These are phyloP conservation scores for Spiraea crenata DNA, from an alignment of 331 rosid species.

Conservation along the genomic window DNA sequence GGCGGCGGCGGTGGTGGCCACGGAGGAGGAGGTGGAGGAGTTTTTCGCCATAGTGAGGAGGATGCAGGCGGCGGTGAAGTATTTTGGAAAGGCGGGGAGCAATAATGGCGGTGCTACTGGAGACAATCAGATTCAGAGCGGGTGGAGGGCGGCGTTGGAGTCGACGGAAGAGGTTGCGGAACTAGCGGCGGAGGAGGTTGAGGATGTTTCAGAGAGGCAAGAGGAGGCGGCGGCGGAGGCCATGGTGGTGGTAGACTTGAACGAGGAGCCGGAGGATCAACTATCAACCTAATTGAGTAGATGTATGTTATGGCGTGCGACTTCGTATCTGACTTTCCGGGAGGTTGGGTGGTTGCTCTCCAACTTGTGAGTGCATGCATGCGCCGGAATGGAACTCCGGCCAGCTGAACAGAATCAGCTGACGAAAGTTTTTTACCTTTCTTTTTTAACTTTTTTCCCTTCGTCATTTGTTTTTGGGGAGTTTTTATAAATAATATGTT, in stretches of 20 bases:
- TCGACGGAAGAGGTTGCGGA: slow-evolving; percentile 18
- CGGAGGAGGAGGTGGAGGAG: slow-evolving; percentile 77
- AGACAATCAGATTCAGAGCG: slow-evolving; percentile 18
- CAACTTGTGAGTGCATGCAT: background rate
- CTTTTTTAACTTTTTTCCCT: too few relatives aligned
- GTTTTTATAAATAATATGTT: background rate
- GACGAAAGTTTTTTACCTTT: background rate
- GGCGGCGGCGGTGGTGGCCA: slow-evolving; percentile 23
- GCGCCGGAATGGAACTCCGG: slow-evolving; percentile 14
- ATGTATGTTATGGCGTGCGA: background rate
- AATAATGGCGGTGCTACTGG: background rate
- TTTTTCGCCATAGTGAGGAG: slow-evolving; percentile 64
- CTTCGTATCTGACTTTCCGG: slow-evolving; percentile 1
- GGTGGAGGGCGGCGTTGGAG: slow-evolving; percentile 49
- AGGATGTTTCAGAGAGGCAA: background rate
- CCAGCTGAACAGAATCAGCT: background rate
- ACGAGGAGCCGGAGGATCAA: background rate
- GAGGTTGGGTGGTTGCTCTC: background rate
- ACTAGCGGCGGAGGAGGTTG: background rate
- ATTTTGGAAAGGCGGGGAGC: slow-evolving; percentile 39
- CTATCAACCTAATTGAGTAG: background rate
- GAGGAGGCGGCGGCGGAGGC: background rate
- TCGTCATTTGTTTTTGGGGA: too few relatives aligned
- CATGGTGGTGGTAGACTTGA: slow-evolving; percentile 19
- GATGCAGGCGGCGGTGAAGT: slow-evolving; percentile 64